phyloP scores from a whole-genome alignment of 2,329 filamentous ascomycete species.

The Cordyceps javanica region DNA sequence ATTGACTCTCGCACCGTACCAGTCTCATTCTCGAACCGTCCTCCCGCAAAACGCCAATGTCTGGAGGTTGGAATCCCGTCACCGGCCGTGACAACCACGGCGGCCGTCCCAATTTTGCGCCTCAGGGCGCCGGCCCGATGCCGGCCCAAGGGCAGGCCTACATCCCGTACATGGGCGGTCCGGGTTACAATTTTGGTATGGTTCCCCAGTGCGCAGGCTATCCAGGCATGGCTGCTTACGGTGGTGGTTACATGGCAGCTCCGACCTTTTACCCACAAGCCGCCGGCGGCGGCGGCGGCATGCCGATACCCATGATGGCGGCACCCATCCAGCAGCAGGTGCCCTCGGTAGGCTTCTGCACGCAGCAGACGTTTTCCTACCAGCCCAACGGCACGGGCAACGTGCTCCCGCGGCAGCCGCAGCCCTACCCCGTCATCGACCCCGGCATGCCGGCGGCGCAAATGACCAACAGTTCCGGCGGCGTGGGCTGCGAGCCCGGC shows the following conservation, averaged over 20 bases:
- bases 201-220: slow-evolving; percentile 18
- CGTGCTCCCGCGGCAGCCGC: slow-evolving; percentile 32
- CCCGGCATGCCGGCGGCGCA: slow-evolving; percentile 44
- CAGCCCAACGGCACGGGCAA: slow-evolving; percentile 34
- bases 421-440: slow-evolving; percentile 37
- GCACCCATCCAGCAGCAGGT: background rate
- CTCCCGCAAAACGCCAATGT: slow-evolving; percentile 23
- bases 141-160: slow-evolving; percentile 32
- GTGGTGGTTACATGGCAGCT: slow-evolving; percentile 15
- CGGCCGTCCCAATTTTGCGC: slow-evolving; percentile 27
- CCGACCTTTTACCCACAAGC: background rate
- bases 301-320: background rate
- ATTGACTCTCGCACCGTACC: slow-evolving; percentile 12
- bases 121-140: slow-evolving; percentile 26
- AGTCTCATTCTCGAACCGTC: background rate
- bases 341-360: slow-evolving; percentile 22
- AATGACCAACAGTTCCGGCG: slow-evolving; percentile 51
- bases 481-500: slow-evolving; percentile 52
- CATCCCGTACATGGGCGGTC: slow-evolving; percentile 31
- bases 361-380: slow-evolving; percentile 23
- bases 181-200: slow-evolving; percentile 27
- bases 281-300: background rate
- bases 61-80: slow-evolving; percentile 35
- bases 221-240: slow-evolving; percentile 22
- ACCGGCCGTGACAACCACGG: slow-evolving; percentile 32